Conservation (phyloP, 768 basidiomycete genomes). For the Russula compacta region DNA sequence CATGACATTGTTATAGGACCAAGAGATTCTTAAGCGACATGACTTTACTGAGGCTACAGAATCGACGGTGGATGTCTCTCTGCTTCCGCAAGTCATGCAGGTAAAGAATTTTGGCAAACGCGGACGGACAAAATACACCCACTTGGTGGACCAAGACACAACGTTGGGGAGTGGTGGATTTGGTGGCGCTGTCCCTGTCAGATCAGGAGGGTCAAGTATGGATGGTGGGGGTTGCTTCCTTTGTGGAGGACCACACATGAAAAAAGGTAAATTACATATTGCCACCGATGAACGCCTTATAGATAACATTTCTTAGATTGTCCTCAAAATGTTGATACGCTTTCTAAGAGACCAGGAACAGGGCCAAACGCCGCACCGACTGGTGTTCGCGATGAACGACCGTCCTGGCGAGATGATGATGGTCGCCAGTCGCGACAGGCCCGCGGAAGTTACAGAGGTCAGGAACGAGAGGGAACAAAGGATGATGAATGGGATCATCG, state of each 20-base stretch:
- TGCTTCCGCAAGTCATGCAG: conserved; percentile 95
- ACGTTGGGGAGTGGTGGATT: conserved; percentile 54
- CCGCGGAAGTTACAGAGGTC: neutral
- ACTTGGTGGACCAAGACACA: conserved; percentile 92
- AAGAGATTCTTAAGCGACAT: conserved; percentile 71
- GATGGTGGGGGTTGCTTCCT: conserved; percentile 75
- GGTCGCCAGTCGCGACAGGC: conserved; percentile 11
- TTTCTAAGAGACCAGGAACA: conserved; percentile 25
- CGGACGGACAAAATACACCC: conserved; percentile 91
- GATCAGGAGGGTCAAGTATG: conserved; percentile 44
- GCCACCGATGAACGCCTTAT: neutral
- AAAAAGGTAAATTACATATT: conserved; percentile 51
- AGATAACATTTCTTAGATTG: conserved; percentile 24
- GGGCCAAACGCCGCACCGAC: conserved; percentile 27
- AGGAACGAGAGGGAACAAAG: neutral
- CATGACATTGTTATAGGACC: conserved; percentile 48
- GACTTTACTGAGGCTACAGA: conserved; percentile 89
- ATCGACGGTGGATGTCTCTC: conserved; percentile 77
- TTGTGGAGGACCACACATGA: conserved; percentile 91
- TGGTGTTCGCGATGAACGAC: conserved; percentile 21
- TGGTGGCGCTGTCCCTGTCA: conserved; percentile 47
- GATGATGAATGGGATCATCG: neutral
- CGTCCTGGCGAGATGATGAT: conserved; percentile 21
- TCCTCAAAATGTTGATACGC: conserved; percentile 27
- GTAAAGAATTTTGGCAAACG: conserved; percentile 91